Conservation (phyloP, 371 early-diverging fungal species). For the Haplosporangium sp. region DNA sequence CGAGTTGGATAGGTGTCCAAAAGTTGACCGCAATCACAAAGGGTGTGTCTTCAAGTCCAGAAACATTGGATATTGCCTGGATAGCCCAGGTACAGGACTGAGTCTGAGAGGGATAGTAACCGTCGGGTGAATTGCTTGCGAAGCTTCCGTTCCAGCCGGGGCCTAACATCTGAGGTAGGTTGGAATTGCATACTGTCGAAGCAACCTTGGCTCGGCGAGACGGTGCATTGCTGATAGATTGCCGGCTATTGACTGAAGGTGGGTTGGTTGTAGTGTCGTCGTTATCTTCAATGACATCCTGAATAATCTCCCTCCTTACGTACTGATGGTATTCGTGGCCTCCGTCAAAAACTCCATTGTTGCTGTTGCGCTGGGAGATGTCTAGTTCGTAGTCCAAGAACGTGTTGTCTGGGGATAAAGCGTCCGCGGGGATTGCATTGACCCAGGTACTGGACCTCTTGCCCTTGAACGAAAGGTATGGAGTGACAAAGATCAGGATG, state of each 20-base stretch:
- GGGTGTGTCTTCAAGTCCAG: constrained; percentile 3
- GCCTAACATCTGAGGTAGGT: constrained; percentile 12
- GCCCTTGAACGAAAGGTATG: not conserved
- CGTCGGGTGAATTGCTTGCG: constrained; percentile 44
- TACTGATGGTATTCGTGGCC: not conserved
- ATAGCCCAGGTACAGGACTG: constrained; percentile 37
- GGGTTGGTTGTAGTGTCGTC: not conserved
- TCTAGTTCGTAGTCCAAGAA: not conserved
- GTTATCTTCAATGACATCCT: constrained; percentile 9
- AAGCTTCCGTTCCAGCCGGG: constrained; percentile 46
- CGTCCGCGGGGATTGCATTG: not conserved
- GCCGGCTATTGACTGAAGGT: not conserved
- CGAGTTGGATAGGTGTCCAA: constrained; percentile 32
- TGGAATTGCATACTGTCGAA: constrained; percentile 26
- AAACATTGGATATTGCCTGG: constrained; percentile 12
- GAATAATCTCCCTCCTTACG: constrained; percentile 14
- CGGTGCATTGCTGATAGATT: constrained; percentile 7
- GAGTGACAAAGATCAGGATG: constrained; percentile 10
- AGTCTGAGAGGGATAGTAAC: constrained; percentile 25
- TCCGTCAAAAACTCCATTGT: too few species aligned
- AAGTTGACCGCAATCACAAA: constrained; percentile 44
- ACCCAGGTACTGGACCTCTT: constrained; percentile 1
- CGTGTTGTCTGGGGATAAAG: not conserved
- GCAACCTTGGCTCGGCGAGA: constrained; percentile 10
- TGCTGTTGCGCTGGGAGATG: not conserved